Evolutionary conservation across 345 rosid species (phyloP).

Genomic region (Salix viminalis): DNA sequence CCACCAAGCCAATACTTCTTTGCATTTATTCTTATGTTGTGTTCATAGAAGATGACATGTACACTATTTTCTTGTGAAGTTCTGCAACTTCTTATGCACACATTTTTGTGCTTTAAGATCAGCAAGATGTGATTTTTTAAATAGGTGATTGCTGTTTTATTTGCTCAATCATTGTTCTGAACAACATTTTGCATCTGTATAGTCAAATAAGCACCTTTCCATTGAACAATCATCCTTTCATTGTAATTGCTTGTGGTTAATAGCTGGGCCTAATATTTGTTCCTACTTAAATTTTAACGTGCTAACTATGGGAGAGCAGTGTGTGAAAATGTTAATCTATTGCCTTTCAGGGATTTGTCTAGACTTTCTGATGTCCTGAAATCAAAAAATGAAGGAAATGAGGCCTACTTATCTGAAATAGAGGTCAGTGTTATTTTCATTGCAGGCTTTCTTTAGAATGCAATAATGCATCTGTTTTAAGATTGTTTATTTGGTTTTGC

Average conservation of each 20-base stretch:
- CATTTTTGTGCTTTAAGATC: neutral
- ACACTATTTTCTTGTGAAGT: neutral
- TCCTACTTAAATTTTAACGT: neutral
- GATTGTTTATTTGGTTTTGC: slow-evolving; percentile 27
- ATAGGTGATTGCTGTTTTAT: neutral
- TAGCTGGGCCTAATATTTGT: neutral
- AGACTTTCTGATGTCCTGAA: slow-evolving; percentile 60
- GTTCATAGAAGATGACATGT: neutral
- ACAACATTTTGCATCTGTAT: neutral
- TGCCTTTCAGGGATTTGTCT: slow-evolving; percentile 55
- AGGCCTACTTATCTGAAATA: slow-evolving; percentile 81
- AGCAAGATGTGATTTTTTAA: neutral
- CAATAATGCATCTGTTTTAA: neutral
- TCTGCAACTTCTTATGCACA: neutral
- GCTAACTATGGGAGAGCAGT: neutral
- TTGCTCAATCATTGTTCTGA: neutral
- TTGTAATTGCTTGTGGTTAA: neutral
- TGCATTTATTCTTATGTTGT: neutral
- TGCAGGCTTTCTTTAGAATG: slow-evolving; percentile 14
- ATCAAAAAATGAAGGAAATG: slow-evolving; percentile 88
- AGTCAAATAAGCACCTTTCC: neutral
- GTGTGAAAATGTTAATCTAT: slow-evolving; percentile 1
- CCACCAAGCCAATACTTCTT: neutral
- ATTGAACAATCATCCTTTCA: neutral
- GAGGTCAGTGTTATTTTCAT: slow-evolving; percentile 54